phyloP scores from a whole-genome alignment of 2,329 filamentous ascomycete genomes.

The Clarireedia monteithiana region DNA sequence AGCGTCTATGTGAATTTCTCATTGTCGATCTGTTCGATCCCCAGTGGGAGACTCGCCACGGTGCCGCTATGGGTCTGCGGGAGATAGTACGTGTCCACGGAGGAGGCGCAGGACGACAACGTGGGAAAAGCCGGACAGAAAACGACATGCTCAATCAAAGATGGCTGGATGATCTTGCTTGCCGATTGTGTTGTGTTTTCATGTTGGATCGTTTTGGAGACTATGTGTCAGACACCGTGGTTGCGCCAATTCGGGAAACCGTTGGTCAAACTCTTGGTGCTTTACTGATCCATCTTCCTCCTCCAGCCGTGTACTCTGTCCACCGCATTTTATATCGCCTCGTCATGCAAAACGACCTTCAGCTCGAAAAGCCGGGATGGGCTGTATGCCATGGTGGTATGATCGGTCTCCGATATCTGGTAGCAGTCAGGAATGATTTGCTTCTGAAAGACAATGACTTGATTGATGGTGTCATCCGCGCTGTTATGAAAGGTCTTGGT shows the following conservation, averaged over 20 bases:
- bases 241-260: constrained; percentile 91
- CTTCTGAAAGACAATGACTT: constrained; percentile 75
- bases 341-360: constrained; percentile 82
- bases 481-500: constrained; percentile 89
- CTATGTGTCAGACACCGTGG: constrained; percentile 94
- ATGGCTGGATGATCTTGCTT: constrained; percentile 94
- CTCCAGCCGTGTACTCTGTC: constrained; percentile 71
- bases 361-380: constrained; percentile 71
- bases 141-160: constrained; percentile 74
- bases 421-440: constrained; percentile 88
- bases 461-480: constrained; percentile 85
- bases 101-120: constrained; percentile 71
- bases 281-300: constrained; percentile 74
- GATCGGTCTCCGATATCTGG: constrained; percentile 91
- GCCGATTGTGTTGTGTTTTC: constrained; percentile 86
- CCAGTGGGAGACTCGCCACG: constrained; percentile 92
- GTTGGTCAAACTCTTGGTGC: constrained; percentile 91
- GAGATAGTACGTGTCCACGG: constrained; percentile 92
- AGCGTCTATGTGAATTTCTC: constrained; percentile 87
- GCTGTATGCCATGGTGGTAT: constrained; percentile 96
- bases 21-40: constrained; percentile 90
- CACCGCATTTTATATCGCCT: constrained; percentile 81
- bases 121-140: constrained; percentile 59
- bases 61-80: constrained; percentile 87
- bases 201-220: constrained; percentile 98